phyloP scores from a whole-genome alignment of 1,284 basidiomycete species.

The Agroathelia rolfsii region DNA sequence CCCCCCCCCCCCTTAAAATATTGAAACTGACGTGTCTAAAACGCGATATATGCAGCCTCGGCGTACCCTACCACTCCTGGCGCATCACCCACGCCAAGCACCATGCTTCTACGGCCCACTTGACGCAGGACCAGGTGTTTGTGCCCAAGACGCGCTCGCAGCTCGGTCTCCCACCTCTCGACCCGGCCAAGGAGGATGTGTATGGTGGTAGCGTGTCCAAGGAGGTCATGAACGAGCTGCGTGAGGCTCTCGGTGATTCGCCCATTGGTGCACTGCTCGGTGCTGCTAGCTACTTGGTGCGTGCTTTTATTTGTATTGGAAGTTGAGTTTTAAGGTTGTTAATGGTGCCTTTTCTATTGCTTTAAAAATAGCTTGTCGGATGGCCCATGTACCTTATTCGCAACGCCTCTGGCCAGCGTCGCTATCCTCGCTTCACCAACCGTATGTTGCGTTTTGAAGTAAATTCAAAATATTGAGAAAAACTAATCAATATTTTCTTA shows the following conservation, averaged over 20 bases:
- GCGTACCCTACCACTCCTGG: constrained; percentile 98
- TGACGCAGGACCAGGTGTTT: constrained; percentile 95
- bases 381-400: constrained; percentile 83
- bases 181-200: constrained; percentile 61
- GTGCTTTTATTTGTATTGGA: constrained; percentile 16
- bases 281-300: constrained; percentile 63
- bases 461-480: constrained; percentile 5
- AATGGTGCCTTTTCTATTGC: no score
- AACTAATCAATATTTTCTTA: neutral
- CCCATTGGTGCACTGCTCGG: constrained; percentile 72
- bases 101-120: constrained; percentile 91
- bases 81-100: constrained; percentile 94
- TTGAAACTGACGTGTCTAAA: constrained; percentile 16
- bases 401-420: constrained; percentile 85
- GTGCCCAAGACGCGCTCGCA: constrained; percentile 85
- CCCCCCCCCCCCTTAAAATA: constrained; percentile 2
- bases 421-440: constrained; percentile 78
- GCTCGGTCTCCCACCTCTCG: constrained; percentile 50
- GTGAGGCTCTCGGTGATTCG: constrained; percentile 88
- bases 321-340: no score
- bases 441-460: constrained; percentile 48
- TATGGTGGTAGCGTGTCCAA: constrained; percentile 61
- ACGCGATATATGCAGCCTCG: constrained; percentile 43
- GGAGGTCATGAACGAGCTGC: constrained; percentile 69
- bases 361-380: constrained; percentile 66